Evolutionary conservation across 352 stramenopile genomes (phyloP).

Genomic region (Albugo laibachii): DNA sequence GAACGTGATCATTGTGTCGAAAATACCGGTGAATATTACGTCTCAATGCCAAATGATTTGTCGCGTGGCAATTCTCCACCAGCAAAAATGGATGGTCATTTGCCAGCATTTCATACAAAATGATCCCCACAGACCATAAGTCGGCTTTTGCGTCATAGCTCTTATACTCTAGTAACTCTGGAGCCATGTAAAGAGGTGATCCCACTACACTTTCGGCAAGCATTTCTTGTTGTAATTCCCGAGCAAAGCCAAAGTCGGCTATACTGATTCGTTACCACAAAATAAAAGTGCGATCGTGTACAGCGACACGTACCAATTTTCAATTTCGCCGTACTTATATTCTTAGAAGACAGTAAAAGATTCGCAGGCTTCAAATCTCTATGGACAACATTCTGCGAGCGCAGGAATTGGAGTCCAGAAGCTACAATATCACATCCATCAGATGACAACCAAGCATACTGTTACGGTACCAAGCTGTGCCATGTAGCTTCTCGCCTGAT

Average conservation of each 20-base stretch:
- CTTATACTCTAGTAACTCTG: slow-evolving; percentile 67
- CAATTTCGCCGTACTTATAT: slow-evolving; percentile 35
- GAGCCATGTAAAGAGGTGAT: slow-evolving; percentile 62
- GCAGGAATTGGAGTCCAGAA: slow-evolving; percentile 49
- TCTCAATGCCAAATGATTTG: slow-evolving; percentile 52
- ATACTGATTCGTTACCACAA: slow-evolving; percentile 1
- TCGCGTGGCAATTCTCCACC: slow-evolving; percentile 50
- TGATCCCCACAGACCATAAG: slow-evolving; percentile 63
- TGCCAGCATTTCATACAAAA: slow-evolving; percentile 69
- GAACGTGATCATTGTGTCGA: slow-evolving; percentile 28
- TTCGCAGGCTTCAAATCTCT: slow-evolving; percentile 62
- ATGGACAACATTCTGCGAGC: slow-evolving; percentile 56
- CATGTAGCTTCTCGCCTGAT: slow-evolving; percentile 57
- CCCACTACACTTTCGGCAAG: slow-evolving; percentile 65
- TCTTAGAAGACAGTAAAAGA: slow-evolving; percentile 46
- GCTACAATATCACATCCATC: slow-evolving; percentile 10
- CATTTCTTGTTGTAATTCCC: slow-evolving; percentile 40
- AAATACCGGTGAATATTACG: slow-evolving; percentile 67
- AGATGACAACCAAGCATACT: slow-evolving; percentile 1
- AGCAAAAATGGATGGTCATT: slow-evolving; percentile 64
- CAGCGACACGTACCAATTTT: slow-evolving; percentile 36
- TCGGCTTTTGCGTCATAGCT: slow-evolving; percentile 69
- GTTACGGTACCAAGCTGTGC: slow-evolving; percentile 34
- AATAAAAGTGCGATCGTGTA: slow-evolving; percentile 2
- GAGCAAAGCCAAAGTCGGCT: slow-evolving; percentile 62